Evolutionary conservation across 148 eudicot species (phyloP), one percentile per base, ranked within the genome.

Genomic region (Rhododendron henanense): DNA sequence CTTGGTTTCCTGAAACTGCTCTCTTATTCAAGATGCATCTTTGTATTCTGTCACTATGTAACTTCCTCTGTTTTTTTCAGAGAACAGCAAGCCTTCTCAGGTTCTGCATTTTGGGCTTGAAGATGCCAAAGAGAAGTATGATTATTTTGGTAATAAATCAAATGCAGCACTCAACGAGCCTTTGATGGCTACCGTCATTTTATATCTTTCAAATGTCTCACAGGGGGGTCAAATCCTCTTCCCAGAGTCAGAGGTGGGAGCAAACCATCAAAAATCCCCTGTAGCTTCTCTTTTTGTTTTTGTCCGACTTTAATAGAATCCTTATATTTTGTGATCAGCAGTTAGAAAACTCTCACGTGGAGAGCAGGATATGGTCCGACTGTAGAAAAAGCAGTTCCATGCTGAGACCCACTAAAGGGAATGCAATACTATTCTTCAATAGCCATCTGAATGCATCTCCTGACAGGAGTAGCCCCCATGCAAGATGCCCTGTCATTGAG

Each of bases 201-300:
- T 97, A 82, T 94, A 88, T 92, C 99, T 97, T 59, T 97, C 98
- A 65, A 85, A 93, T 79, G 92, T 90, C 82, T 87, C 91, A 85
- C 92, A 87, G 31, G 99, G 98, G 48, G 98, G 99, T 76, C 94
- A 94, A 84, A 91, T 97, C 81, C 90, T 96, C 85, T 97, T 97
- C 88, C 98, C 99, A 4, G 85, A 91, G 51, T 91, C 95, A 71
- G 85, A 91, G 96, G 99, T 97, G 87, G 88, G 90, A 85, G 84
- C 74, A 80, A 50, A 44, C 55, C 21, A 51, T 39, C 71, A 41
- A 53, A 63, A 41, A 47, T 7, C 18, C 33, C 33, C 33, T 11
- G 2, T 67, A 10, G n/a, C 41, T 25, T 3, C 85, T 41, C 15
- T 57, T 55, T 33, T 71, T 75, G 21, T 81, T 9, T 3, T 75